A percentile compares a stretch with the other conserved stretches of the same genome.
phyloP scores from a whole-genome alignment of 768 basidiomycete genomes.

The Vararia minispora region DNA sequence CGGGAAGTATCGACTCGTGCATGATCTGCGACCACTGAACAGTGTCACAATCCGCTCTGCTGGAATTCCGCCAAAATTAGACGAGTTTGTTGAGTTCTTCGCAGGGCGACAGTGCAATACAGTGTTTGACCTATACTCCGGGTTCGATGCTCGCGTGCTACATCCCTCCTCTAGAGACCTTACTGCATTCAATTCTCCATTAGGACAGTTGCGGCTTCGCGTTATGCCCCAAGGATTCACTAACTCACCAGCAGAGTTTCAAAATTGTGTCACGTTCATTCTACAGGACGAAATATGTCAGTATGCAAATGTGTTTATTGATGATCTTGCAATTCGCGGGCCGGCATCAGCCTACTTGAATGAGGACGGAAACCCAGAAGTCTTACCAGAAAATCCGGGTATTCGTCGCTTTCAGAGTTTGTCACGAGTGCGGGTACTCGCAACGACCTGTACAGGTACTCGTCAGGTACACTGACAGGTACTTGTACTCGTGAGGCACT shows the following conservation, averaged over 20 bases:
- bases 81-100: constrained; percentile 20
- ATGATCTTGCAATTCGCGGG: constrained; percentile 17
- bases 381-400: too few species aligned
- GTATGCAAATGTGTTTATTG: constrained; percentile 14
- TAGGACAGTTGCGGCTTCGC: constrained; percentile 8
- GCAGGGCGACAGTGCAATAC: constrained; percentile 10
- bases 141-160: constrained; percentile 10
- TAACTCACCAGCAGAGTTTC: constrained; percentile 16
- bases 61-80: constrained; percentile 22
- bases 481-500: too few species aligned
- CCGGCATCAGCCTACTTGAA: too few species aligned
- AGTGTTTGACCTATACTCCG: constrained; percentile 11
- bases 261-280: constrained; percentile 14
- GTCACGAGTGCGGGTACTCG: too few species aligned
- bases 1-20: constrained; percentile 23
- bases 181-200: constrained; percentile 13
- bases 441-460: too few species aligned
- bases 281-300: constrained; percentile 17
- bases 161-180: constrained; percentile 7
- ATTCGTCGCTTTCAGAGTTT: too few species aligned
- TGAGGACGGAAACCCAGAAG: too few species aligned
- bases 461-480: too few species aligned
- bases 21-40: constrained; percentile 29
- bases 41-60: constrained; percentile 27
- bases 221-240: constrained; percentile 13